These are phyloP conservation scores for Fraxinus baroniana DNA, from an alignment of 305 asterid species.

Conservation along the genomic window DNA sequence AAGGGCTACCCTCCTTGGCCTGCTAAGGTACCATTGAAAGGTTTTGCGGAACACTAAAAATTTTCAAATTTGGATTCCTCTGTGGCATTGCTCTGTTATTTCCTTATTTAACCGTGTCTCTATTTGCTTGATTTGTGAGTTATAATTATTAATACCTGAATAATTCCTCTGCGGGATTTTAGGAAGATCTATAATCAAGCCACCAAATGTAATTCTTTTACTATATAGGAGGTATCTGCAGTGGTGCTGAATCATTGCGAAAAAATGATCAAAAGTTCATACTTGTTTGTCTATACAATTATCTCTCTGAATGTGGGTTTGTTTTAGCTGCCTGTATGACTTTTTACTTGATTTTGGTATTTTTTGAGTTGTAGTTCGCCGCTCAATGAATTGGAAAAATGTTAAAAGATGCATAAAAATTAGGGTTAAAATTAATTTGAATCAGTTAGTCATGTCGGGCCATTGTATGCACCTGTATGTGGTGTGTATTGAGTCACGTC, in stretches of 20 bases:
- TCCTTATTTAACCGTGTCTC: not conserved
- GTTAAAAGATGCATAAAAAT: not conserved
- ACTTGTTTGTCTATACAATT: not conserved
- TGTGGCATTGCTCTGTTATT: not conserved
- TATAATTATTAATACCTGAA: not conserved
- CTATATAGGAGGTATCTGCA: not conserved
- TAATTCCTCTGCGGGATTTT: not conserved
- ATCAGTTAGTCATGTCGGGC: not conserved
- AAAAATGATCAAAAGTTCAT: not conserved
- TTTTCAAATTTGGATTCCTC: not conserved
- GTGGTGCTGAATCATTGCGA: not conserved
- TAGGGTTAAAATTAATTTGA: not conserved
- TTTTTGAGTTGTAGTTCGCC: not conserved
- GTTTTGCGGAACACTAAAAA: not conserved
- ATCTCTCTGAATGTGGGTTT: not conserved
- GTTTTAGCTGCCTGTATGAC: not conserved
- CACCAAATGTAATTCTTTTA: not conserved
- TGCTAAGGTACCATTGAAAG: slow-evolving; percentile 56
- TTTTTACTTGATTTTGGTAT: not conserved
- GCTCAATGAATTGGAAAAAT: not conserved
- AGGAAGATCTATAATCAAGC: not conserved
- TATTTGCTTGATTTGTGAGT: not conserved
- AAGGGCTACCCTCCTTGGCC: slow-evolving; percentile 93
- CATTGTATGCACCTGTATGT: not conserved
- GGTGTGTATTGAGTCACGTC: not conserved